phyloP scores from a whole-genome alignment of 345 rosid genomes.

The Pistacia atlantica region DNA sequence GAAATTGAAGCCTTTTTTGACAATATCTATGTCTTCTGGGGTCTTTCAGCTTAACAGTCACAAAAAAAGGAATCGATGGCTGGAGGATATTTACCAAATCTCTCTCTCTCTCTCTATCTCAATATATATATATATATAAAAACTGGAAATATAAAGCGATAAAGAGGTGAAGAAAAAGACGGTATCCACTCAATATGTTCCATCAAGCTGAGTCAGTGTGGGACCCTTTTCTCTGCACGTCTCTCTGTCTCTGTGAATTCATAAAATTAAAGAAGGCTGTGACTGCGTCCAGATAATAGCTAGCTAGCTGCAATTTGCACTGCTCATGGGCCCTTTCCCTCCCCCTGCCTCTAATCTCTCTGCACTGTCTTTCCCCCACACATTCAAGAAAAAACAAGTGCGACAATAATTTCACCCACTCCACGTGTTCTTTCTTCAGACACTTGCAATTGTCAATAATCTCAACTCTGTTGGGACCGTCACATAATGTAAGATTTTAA shows the following conservation, averaged over 20 bases:
- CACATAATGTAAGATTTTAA: neutral
- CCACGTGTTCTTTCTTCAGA: neutral
- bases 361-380: neutral
- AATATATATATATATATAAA: too few relatives aligned
- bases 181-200: neutral
- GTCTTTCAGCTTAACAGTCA: too few relatives aligned
- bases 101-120: too few relatives aligned
- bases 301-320: neutral
- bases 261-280: neutral
- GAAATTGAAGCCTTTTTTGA: neutral
- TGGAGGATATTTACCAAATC: neutral
- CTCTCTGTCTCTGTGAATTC: conserved; percentile 16
- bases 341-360: too few relatives aligned
- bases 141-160: too few relatives aligned
- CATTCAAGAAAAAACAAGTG: neutral
- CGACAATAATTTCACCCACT: conserved; percentile 4
- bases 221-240: conserved; percentile 20
- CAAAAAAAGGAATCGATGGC: neutral
- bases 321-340: conserved; percentile 1
- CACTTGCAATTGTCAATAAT: too few relatives aligned
- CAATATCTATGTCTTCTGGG: too few relatives aligned
- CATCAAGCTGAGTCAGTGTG: conserved; percentile 29
- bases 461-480: neutral
- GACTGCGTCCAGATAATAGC: neutral
- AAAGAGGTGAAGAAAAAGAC: neutral